Conservation (phyloP, 2,329 filamentous ascomycete genomes). For the Arthrobotrys megalospora region DNA sequence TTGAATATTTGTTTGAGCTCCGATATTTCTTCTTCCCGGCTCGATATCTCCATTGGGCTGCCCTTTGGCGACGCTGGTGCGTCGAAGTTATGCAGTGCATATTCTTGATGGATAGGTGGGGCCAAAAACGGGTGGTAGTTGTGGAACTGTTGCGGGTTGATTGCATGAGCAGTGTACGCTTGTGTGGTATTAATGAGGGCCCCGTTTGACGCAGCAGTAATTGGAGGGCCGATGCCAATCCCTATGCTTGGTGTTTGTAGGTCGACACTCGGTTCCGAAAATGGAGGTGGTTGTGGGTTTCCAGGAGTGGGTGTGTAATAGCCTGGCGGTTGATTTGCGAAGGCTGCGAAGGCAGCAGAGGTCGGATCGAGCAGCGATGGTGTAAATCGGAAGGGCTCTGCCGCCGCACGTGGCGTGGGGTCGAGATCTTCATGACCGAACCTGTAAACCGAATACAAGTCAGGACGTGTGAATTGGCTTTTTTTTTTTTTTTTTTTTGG, state of each 20-base stretch:
- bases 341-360: constrained; percentile 83
- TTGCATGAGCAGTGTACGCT: constrained; percentile 74
- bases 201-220: constrained; percentile 72
- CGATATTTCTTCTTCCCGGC: constrained; percentile 56
- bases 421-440: constrained; percentile 75
- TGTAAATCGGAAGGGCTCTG: constrained; percentile 89
- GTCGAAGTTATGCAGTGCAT: constrained; percentile 63
- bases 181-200: constrained; percentile 35
- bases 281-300: constrained; percentile 77
- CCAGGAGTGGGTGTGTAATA: constrained; percentile 92
- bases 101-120: constrained; percentile 72
- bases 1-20: constrained; percentile 48
- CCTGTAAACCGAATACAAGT: constrained; percentile 19
- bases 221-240: constrained; percentile 82
- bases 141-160: constrained; percentile 75
- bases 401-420: constrained; percentile 82
- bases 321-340: constrained; percentile 83
- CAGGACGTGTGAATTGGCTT: not conserved
- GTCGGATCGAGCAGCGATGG: constrained; percentile 89
- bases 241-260: constrained; percentile 85
- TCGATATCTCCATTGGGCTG: constrained; percentile 64
- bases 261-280: constrained; percentile 75
- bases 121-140: constrained; percentile 79
- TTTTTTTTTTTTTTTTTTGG: not conserved
- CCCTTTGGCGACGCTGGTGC: constrained; percentile 63